These are phyloP conservation scores for Chamaenerion angustifolium DNA, from an alignment of 345 rosid genomes.

Conservation along the genomic window DNA sequence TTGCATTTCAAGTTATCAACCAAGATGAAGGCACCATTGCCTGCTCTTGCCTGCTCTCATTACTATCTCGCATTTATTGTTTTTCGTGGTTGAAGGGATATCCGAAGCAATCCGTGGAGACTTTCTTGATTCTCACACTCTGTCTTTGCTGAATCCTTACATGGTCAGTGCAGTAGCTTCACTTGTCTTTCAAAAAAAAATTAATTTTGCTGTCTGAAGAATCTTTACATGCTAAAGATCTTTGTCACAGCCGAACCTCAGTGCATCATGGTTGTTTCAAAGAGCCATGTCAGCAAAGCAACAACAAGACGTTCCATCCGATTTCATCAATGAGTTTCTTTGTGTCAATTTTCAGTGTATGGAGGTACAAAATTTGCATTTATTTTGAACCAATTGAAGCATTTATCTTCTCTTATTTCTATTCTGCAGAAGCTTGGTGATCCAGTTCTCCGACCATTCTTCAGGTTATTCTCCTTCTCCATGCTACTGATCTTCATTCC, in stretches of 20 bases:
- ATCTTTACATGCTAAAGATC: neutral
- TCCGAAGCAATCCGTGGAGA: conserved; percentile 64
- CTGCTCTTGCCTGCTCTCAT: too few species aligned
- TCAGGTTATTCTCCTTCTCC: conserved; percentile 30
- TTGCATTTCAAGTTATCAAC: too few species aligned
- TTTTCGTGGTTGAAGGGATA: conserved; percentile 34
- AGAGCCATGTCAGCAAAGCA: conserved; percentile 87
- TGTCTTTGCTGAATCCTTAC: conserved; percentile 87
- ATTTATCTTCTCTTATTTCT: conserved; percentile 1
- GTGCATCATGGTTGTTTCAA: conserved; percentile 90
- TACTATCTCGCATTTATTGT: too few species aligned
- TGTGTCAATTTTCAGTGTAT: conserved; percentile 61
- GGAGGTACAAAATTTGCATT: conserved; percentile 36
- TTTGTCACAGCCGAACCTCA: conserved; percentile 57
- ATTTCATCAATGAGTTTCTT: conserved; percentile 83
- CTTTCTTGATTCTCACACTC: conserved; percentile 55
- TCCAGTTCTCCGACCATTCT: conserved; percentile 81
- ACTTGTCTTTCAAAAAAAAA: neutral
- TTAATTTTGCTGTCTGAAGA: conserved; percentile 1
- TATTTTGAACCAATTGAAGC: neutral
- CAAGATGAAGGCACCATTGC: too few species aligned
- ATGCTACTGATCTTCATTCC: neutral
- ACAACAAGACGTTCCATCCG: conserved; percentile 43
- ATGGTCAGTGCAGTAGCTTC: conserved; percentile 43
- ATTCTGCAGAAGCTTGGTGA: conserved; percentile 60